Evolutionary conservation across 306 rosid species (phyloP).

Genomic region (Astragalus membranaceus): DNA sequence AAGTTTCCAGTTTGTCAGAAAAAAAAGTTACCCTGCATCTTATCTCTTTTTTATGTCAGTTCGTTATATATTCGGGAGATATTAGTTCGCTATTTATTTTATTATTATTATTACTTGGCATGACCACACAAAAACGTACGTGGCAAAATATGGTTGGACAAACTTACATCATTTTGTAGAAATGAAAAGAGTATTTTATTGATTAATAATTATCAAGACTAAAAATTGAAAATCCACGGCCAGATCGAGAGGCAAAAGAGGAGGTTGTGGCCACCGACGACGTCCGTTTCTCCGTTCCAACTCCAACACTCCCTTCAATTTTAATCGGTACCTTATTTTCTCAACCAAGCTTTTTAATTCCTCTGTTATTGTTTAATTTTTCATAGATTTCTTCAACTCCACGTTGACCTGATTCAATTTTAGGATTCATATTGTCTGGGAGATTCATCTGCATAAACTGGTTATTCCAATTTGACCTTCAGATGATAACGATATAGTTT

Average conservation of each 20-base stretch:
- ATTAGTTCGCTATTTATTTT: too few relatives aligned
- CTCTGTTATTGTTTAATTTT: not conserved
- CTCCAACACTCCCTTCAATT: not conserved
- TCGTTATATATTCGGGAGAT: too few relatives aligned
- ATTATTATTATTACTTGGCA: too few relatives aligned
- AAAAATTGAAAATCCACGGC: not conserved
- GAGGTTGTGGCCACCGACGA: not conserved
- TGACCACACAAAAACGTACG: too few relatives aligned
- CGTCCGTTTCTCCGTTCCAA: not conserved
- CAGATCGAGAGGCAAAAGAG: not conserved
- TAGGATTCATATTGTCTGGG: constrained; percentile 23
- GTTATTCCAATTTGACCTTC: not conserved
- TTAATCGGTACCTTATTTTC: not conserved
- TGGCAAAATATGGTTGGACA: constrained; percentile 36
- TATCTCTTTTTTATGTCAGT: too few relatives aligned
- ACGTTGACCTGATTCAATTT: constrained; percentile 10
- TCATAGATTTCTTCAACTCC: not conserved
- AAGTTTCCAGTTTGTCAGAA: too few relatives aligned
- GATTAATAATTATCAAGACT: not conserved
- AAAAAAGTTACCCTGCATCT: too few relatives aligned
- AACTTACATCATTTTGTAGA: constrained; percentile 30
- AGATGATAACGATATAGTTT: not conserved
- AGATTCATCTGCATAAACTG: not conserved
- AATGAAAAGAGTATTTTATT: not conserved
- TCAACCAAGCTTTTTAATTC: not conserved